Evolutionary conservation across 2,329 filamentous ascomycete species (phyloP).

Genomic region (Chaetomium strumarium): DNA sequence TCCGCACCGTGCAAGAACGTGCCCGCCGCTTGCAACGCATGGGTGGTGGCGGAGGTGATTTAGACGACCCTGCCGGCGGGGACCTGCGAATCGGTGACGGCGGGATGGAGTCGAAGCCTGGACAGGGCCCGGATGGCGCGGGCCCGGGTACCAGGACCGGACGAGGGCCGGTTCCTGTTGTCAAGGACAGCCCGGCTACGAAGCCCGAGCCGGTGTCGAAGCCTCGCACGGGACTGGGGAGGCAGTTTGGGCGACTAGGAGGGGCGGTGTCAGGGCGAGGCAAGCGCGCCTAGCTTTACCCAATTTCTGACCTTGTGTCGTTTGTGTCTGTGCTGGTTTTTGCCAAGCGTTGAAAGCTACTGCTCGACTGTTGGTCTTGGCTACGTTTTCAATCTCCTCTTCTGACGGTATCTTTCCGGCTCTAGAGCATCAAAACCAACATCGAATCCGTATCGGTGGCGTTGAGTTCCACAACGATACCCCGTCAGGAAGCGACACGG

Average conservation of each 20-base stretch:
- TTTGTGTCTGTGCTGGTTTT: neutral
- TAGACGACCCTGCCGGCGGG: conserved; percentile 36
- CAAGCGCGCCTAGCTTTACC: conserved; percentile 41
- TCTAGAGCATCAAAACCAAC: conserved; percentile 15
- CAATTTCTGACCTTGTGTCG: neutral
- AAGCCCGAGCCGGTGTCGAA: conserved; percentile 41
- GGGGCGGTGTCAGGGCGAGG: conserved; percentile 63
- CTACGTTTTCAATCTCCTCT: conserved; percentile 1
- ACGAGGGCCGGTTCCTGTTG: conserved; percentile 35
- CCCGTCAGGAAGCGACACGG: conserved; percentile 16
- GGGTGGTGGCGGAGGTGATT: conserved; percentile 35
- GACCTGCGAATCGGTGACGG: conserved; percentile 38
- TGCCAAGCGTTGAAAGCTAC: neutral
- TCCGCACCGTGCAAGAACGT: conserved; percentile 82
- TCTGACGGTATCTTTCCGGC: conserved; percentile 10
- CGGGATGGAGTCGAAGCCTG: neutral
- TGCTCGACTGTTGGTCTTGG: neutral
- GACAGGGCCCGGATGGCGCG: conserved; percentile 21
- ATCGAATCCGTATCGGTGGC: conserved; percentile 11
- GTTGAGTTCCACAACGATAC: conserved; percentile 12
- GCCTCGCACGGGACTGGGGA: conserved; percentile 57
- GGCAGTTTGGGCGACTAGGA: conserved; percentile 63
- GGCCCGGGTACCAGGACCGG: conserved; percentile 2
- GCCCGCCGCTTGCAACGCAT: conserved; percentile 65
- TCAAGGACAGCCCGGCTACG: conserved; percentile 43